Evolutionary conservation across 257 asterid genomes (phyloP).

Genomic region (Fraxinus excelsior): DNA sequence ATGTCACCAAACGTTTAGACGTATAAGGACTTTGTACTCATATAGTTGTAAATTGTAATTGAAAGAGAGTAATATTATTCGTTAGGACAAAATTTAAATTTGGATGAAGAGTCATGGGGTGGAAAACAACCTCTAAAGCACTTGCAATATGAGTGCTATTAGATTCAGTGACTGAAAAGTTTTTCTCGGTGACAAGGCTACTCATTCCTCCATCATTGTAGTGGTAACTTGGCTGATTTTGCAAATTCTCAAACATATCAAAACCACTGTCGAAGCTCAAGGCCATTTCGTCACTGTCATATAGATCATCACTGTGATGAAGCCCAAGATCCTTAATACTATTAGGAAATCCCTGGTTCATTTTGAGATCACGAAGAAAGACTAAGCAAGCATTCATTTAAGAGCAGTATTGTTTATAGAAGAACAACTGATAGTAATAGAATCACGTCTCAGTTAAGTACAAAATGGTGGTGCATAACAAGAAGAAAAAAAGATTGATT

Average conservation of each 20-base stretch:
- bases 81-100: not conserved
- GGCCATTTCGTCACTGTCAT: slow-evolving; percentile 41
- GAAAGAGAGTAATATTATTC: not conserved
- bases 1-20: not conserved
- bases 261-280: slow-evolving; percentile 44
- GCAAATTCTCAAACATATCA: slow-evolving; percentile 43
- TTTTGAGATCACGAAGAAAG: not conserved
- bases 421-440: not conserved
- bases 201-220: slow-evolving; percentile 40
- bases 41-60: not conserved
- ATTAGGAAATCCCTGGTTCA: slow-evolving; percentile 40
- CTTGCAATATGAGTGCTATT: slow-evolving; percentile 47
- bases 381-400: not conserved
- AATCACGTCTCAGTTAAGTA: not conserved
- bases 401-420: not conserved
- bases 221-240: slow-evolving; percentile 37
- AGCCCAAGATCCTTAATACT: slow-evolving; percentile 46
- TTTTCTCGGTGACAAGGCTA: slow-evolving; percentile 44
- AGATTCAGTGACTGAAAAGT: slow-evolving; percentile 51
- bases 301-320: slow-evolving; percentile 37
- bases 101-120: not conserved
- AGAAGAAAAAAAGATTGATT: not conserved
- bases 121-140: slow-evolving; percentile 50
- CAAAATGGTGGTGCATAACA: no score
- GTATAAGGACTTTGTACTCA: not conserved